phyloP scores from a whole-genome alignment of 2,329 filamentous ascomycete species.

The Parastagonospora avenae region DNA sequence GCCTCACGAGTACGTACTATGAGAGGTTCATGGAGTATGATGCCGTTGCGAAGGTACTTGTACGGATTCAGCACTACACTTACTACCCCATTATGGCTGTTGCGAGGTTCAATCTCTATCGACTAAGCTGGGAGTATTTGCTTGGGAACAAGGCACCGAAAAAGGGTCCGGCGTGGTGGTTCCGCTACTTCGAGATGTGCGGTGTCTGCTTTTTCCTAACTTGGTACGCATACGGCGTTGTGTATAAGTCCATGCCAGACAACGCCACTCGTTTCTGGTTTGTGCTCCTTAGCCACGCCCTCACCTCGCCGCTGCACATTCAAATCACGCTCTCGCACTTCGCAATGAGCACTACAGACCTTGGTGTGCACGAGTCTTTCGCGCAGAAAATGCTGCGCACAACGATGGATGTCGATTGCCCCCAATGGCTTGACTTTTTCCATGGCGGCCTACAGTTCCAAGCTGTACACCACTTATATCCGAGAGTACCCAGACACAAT shows the following conservation, averaged over 20 bases:
- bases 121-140: conserved; percentile 70
- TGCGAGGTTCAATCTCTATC: conserved; percentile 74
- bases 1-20: conserved; percentile 69
- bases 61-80: conserved; percentile 67
- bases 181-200: conserved; percentile 67
- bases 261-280: conserved; percentile 64
- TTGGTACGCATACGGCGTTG: conserved; percentile 69
- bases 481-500: conserved; percentile 71
- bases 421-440: conserved; percentile 72
- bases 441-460: conserved; percentile 77
- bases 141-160: conserved; percentile 59
- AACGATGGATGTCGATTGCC: conserved; percentile 76
- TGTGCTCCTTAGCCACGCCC: conserved; percentile 66
- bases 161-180: conserved; percentile 70
- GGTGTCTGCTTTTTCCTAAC: conserved; percentile 71
- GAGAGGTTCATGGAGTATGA: conserved; percentile 69
- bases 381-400: conserved; percentile 72
- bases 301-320: conserved; percentile 71
- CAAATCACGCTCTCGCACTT: conserved; percentile 76
- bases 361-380: conserved; percentile 69
- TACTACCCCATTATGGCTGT: conserved; percentile 72
- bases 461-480: conserved; percentile 72
- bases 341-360: conserved; percentile 71
- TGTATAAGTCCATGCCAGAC: conserved; percentile 65
- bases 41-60: conserved; percentile 61